Evolutionary conservation across 306 rosid species (phyloP), one percentile per base, ranked within the genome.

Genomic region (Glycyrrhiza uralensis): DNA sequence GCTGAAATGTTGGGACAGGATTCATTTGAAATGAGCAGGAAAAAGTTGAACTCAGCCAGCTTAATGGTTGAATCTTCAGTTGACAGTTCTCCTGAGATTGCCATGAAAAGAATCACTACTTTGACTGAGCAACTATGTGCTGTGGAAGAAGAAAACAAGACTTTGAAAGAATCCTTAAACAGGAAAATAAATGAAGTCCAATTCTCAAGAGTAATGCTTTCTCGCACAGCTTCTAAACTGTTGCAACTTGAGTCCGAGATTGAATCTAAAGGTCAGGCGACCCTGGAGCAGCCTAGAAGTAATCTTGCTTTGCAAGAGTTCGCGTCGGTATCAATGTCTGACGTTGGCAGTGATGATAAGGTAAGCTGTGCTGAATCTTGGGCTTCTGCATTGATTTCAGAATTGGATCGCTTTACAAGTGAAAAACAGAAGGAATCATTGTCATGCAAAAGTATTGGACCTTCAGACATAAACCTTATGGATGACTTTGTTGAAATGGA

Each of bases 401-500:
- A 90, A 66, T 71, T 84, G 85, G 92, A 90, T 47, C 88, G 84
- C 66, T 84, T 86, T 39, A 85, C 76, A 76, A 80, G 73, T 61
- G 88, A 78, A 61, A 88, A 84, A 75, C 86, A 72, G 39, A 86
- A 82, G 71, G 85, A 67, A 20, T 71, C 83, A 13, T 22, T 51
- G n/a, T 28, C 86, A n/a, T 74, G 84, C 75, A 82, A 35, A 81
- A 74, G 79, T 59, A 83, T 83, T 24, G 89, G 87, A 49, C 77
- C 81, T 61, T 81, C 86, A 6, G 98, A 87, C 69, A 80, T 92
- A 42, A 87, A 80, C 66, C 89, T 92, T 76, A 86, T 90, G 96
- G 95, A 90, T 68, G 98, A 92, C 75, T 92, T 92, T 59, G 85
- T 82, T 79, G 98, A 92, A 82, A 92, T 90, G 96, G 98, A 92